Evolutionary conservation across 805 yeast species (phyloP).

Genomic region (Candida palmyrensis): DNA sequence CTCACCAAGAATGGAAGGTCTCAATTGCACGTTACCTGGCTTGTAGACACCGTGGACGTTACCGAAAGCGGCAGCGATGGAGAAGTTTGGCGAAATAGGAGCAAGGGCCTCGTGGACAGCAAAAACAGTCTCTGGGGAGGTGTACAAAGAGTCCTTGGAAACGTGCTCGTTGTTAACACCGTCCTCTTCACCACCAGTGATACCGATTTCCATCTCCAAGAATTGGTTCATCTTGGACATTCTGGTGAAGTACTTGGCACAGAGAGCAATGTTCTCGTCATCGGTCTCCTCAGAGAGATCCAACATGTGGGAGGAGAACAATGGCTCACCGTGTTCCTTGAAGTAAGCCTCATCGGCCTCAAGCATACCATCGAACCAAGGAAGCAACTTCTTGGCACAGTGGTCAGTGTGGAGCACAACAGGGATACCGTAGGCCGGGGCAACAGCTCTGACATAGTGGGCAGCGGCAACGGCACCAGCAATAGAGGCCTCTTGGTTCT

Average conservation of each 20-base stretch:
- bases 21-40: constrained; percentile 95
- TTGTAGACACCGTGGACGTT: constrained; percentile 99
- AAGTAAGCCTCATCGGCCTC: constrained; percentile 93
- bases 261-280: constrained; percentile 89
- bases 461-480: constrained; percentile 97
- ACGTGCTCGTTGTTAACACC: constrained; percentile 99
- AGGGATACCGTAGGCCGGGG: constrained; percentile 95
- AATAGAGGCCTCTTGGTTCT: constrained; percentile 90
- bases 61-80: constrained; percentile 99
- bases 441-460: constrained; percentile 93
- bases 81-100: constrained; percentile 94
- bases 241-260: constrained; percentile 92
- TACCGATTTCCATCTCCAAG: constrained; percentile 99
- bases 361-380: constrained; percentile 98
- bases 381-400: constrained; percentile 96
- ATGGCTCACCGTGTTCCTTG: constrained; percentile 83
- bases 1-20: constrained; percentile 90
- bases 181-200: constrained; percentile 99
- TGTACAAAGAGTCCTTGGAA: constrained; percentile 81
- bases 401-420: constrained; percentile 97
- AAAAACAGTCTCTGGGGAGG: constrained; percentile 91
- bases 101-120: constrained; percentile 85
- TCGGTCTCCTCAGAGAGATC: constrained; percentile 96
- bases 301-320: constrained; percentile 98
- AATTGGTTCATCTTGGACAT: constrained; percentile 93